A percentile compares a stretch with the other conserved stretches of the same genome.
phyloP scores from a whole-genome alignment of 1,284 basidiomycete genomes.

The Fomitiporia mediterranea region DNA sequence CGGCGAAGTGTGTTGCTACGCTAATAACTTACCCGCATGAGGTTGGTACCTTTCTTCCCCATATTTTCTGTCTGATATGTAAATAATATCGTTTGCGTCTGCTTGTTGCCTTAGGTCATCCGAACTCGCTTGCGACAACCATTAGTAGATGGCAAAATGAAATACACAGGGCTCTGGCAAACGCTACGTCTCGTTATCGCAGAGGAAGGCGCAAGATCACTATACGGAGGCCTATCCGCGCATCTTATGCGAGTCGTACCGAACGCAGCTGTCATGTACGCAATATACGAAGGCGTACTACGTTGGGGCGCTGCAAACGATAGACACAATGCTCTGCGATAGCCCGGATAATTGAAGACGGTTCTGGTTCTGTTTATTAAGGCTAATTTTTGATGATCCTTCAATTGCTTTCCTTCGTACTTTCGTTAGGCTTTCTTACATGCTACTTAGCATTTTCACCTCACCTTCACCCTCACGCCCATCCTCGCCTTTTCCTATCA shows the following conservation, averaged over 20 bases:
- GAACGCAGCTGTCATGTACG: constrained; percentile 96
- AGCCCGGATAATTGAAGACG: neutral
- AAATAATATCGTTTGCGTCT: neutral
- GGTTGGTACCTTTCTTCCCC: constrained; percentile 40
- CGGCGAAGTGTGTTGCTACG: constrained; percentile 90
- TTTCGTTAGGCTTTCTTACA: neutral
- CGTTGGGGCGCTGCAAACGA: constrained; percentile 42
- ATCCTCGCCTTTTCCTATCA: neutral
- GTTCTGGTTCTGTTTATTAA: neutral
- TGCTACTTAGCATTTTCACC: neutral
- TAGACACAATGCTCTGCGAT: constrained; percentile 6
- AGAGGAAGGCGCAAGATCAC: constrained; percentile 82
- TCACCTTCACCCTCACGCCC: neutral
- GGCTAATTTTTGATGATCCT: neutral
- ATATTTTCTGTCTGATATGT: too few species aligned
- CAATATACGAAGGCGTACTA: constrained; percentile 73
- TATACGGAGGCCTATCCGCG: constrained; percentile 93
- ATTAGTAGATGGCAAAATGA: constrained; percentile 63
- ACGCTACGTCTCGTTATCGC: constrained; percentile 82
- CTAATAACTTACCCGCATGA: constrained; percentile 97
- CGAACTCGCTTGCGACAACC: constrained; percentile 92
- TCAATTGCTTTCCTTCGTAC: neutral
- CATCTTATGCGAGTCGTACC: constrained; percentile 97
- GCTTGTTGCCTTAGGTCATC: constrained; percentile 55
- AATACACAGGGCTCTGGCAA: constrained; percentile 85